Percentiles rank a stretch among this genome's conserved stretches.
phyloP scores from a whole-genome alignment of 2,329 filamentous ascomycete genomes.

The Xylaria digitata region DNA sequence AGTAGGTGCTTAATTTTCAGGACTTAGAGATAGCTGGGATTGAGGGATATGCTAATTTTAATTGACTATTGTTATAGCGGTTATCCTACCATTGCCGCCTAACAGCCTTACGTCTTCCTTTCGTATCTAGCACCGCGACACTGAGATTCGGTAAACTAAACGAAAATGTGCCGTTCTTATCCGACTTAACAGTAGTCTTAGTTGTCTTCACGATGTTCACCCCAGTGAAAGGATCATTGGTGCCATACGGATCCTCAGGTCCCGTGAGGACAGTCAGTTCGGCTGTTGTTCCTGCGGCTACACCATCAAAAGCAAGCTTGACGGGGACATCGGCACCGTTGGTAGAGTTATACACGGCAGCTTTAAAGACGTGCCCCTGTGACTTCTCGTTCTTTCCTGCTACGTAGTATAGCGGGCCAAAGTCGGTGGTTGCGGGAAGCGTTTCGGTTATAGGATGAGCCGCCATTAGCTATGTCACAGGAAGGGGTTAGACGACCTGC shows the following conservation, averaged over 20 bases:
- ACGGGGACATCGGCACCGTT: slow-evolving; percentile 58
- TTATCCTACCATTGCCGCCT: slow-evolving; percentile 18
- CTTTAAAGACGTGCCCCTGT: slow-evolving; percentile 61
- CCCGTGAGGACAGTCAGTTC: slow-evolving; percentile 60
- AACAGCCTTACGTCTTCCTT: slow-evolving; percentile 18
- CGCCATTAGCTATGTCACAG: slow-evolving; percentile 56
- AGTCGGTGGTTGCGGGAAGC: slow-evolving; percentile 56
- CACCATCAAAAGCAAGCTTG: slow-evolving; percentile 58
- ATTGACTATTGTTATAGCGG: too few relatives aligned
- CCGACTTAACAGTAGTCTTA: slow-evolving; percentile 55
- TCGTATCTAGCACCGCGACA: slow-evolving; percentile 65
- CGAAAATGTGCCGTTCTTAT: slow-evolving; percentile 59
- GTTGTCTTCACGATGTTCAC: slow-evolving; percentile 62
- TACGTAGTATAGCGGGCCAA: slow-evolving; percentile 63
- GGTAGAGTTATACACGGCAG: slow-evolving; percentile 64
- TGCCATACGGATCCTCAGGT: slow-evolving; percentile 55
- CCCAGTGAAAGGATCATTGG: slow-evolving; percentile 58
- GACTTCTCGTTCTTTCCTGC: slow-evolving; percentile 58
- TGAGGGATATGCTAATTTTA: too few relatives aligned
- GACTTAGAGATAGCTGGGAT: too few relatives aligned
- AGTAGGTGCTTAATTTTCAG: too few relatives aligned
- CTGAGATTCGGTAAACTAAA: slow-evolving; percentile 66
- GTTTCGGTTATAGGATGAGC: slow-evolving; percentile 59
- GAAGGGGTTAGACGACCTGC: not conserved
- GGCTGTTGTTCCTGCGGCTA: slow-evolving; percentile 54